phyloP scores from a whole-genome alignment of 306 rosid species.

The Lathyrus oleraceus region DNA sequence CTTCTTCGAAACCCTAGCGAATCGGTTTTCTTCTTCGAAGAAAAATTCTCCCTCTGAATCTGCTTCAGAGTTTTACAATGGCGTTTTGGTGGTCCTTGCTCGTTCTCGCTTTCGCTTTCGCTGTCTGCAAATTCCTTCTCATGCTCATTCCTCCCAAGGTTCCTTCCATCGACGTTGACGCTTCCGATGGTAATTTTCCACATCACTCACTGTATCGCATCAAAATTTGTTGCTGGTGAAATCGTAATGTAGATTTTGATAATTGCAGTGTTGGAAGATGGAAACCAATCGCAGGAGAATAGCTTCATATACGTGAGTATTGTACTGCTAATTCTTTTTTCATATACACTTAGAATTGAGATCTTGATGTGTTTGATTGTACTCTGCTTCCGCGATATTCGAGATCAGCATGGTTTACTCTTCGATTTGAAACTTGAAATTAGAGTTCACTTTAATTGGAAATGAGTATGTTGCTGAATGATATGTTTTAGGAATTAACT shows the following conservation, averaged over 20 bases:
- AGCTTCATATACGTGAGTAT: slow-evolving; percentile 79
- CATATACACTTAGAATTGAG: not conserved
- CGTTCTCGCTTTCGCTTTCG: slow-evolving; percentile 78
- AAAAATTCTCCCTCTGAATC: too few species aligned
- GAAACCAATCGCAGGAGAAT: slow-evolving; percentile 75
- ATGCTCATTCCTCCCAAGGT: slow-evolving; percentile 90
- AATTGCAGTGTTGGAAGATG: slow-evolving; percentile 80
- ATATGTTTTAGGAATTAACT: not conserved
- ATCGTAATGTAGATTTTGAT: slow-evolving; percentile 33
- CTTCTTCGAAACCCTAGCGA: slow-evolving; percentile 39
- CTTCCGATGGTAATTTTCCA: slow-evolving; percentile 70
- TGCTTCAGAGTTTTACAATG: slow-evolving; percentile 36
- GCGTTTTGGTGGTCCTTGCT: slow-evolving; percentile 88
- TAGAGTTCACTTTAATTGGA: not conserved
- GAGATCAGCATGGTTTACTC: slow-evolving; percentile 26
- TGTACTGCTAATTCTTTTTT: not conserved
- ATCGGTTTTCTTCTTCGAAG: slow-evolving; percentile 8
- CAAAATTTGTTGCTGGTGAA: not conserved
- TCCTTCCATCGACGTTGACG: slow-evolving; percentile 85
- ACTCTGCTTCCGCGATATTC: slow-evolving; percentile 21
- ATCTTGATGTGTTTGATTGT: not conserved
- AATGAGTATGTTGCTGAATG: slow-evolving; percentile 7
- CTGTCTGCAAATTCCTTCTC: slow-evolving; percentile 74
- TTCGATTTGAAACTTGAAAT: not conserved
- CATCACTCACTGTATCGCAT: not conserved